Percentiles rank a stretch among this genome's conserved stretches.
These are phyloP conservation scores for Calonectria pseudoturangicola DNA, from an alignment of 2,329 filamentous ascomycete genomes.

Conservation along the genomic window DNA sequence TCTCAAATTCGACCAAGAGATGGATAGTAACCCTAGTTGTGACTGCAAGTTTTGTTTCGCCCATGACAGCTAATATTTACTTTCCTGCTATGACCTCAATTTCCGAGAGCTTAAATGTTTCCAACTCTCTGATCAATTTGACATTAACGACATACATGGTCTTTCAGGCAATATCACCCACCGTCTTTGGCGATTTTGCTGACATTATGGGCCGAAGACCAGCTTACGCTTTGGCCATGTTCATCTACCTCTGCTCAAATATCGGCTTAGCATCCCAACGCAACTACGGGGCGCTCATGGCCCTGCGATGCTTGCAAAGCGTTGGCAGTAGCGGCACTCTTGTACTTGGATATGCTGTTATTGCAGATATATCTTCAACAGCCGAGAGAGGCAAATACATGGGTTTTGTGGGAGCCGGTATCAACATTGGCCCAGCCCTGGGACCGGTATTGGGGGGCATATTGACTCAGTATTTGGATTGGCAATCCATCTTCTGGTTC, in stretches of 20 bases:
- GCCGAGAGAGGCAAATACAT: conserved; percentile 84
- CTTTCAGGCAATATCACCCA: conserved; percentile 77
- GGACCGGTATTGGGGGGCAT: conserved; percentile 79
- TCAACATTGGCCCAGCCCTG: conserved; percentile 73
- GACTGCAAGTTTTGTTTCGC: conserved; percentile 72
- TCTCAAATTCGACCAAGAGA: conserved; percentile 63
- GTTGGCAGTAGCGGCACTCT: conserved; percentile 80
- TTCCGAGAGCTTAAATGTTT: conserved; percentile 62
- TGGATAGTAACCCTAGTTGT: conserved; percentile 74
- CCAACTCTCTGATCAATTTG: conserved; percentile 66
- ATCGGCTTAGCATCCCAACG: conserved; percentile 76
- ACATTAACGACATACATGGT: conserved; percentile 78
- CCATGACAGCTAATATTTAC: conserved; percentile 76
- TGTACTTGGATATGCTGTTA: conserved; percentile 81
- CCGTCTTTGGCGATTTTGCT: conserved; percentile 76
- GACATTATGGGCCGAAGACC: conserved; percentile 77
- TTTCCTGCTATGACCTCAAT: conserved; percentile 65
- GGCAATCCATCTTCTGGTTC: conserved; percentile 82
- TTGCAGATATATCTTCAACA: conserved; percentile 82
- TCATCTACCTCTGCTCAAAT: conserved; percentile 75
- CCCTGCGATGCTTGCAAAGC: conserved; percentile 78
- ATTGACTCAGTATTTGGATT: conserved; percentile 78
- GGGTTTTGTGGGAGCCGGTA: conserved; percentile 76
- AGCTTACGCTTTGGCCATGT: conserved; percentile 75
- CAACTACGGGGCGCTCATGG: conserved; percentile 74